Evolutionary conservation across 2,329 filamentous ascomycete species (phyloP).

Genomic region (Chaetomium strumarium): DNA sequence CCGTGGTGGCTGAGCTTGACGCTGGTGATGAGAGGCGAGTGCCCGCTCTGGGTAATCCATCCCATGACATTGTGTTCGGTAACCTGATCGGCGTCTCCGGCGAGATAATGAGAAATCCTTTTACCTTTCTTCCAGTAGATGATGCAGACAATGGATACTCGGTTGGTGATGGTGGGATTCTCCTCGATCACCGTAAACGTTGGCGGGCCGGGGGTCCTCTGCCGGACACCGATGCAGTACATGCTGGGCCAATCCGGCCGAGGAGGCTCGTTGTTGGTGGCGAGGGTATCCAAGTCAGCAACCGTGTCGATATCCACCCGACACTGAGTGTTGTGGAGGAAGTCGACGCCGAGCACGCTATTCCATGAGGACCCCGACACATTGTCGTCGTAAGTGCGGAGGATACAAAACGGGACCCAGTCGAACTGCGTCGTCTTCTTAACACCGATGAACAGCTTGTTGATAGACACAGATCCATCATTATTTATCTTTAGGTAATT

Average conservation of each 20-base stretch:
- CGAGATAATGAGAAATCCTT: slow-evolving; percentile 5
- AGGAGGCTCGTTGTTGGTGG: not conserved
- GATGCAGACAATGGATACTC: slow-evolving; percentile 2
- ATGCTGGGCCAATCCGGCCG: not conserved
- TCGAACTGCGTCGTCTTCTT: not conserved
- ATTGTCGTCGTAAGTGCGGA: not conserved
- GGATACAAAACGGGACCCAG: not conserved
- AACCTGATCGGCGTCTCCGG: slow-evolving; percentile 4
- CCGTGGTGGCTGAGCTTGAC: slow-evolving; percentile 6
- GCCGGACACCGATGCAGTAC: slow-evolving; percentile 5
- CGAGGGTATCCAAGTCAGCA: not conserved
- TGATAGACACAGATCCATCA: too few relatives aligned
- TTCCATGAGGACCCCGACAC: too few relatives aligned
- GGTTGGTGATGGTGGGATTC: not conserved
- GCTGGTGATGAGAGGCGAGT: too few relatives aligned
- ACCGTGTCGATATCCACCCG: not conserved
- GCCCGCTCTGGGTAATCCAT: not conserved
- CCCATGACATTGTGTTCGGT: not conserved
- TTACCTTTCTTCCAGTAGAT: slow-evolving; percentile 2
- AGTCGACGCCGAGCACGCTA: slow-evolving; percentile 5
- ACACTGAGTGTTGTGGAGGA: slow-evolving; percentile 2
- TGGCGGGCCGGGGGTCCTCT: too few relatives aligned
- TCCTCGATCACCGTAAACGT: not conserved
- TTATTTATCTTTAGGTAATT: too few relatives aligned
- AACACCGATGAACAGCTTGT: too few relatives aligned